Base-by-base conservation (phyloP, 2,329 filamentous ascomycete genomes). In the Penicillium sp. region DNA sequence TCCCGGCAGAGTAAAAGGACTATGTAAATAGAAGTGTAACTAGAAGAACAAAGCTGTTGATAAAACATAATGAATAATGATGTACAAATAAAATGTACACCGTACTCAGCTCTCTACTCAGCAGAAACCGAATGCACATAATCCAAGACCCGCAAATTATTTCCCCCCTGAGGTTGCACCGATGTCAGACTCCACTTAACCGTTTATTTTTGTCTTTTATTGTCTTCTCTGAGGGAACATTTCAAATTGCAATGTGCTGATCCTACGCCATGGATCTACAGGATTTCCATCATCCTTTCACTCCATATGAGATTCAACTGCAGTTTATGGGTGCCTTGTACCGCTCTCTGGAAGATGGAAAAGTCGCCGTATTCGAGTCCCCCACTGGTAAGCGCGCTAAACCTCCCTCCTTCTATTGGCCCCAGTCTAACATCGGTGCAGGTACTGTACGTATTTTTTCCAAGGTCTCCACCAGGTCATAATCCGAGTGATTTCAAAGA, bases 241-340 rank as follows among this genome's bases (percentile, higher is more conserved):
- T 23, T 23, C 20, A 23, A 23, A 31, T 13, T n/a, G 10, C 10
- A 13, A 20, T 13, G 9, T 20, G 33, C 33, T 37, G 33, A 37
- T 20, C 15, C 10, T 15, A 45, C 44, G 50, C 33, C 39, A 72
- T 73, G 72, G 66, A 71, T 20, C 57, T 62, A 7, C 63, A 72
- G 45, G 76, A 90, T 60, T 96, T 95, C 66, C 82, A 95, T 63
- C 91, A 96, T 65, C 91, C 91, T 0, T 95, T 86, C 67, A 81
- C 83, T 27, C 91, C 91, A 0, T 96, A 96, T 68, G 80, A 87
- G 45, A 93, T 95, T 38, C 91, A 96, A 64, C 78, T 86, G 39
- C 77, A 92, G 58, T 95, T 96, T 65, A 96, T 96, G 91, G 83
- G 78, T 58, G 81, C 86, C 0, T 79, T 93, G 4, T 95, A 95